phyloP scores from a whole-genome alignment of 495 filamentous ascomycete species.

The Niebla homalea region DNA sequence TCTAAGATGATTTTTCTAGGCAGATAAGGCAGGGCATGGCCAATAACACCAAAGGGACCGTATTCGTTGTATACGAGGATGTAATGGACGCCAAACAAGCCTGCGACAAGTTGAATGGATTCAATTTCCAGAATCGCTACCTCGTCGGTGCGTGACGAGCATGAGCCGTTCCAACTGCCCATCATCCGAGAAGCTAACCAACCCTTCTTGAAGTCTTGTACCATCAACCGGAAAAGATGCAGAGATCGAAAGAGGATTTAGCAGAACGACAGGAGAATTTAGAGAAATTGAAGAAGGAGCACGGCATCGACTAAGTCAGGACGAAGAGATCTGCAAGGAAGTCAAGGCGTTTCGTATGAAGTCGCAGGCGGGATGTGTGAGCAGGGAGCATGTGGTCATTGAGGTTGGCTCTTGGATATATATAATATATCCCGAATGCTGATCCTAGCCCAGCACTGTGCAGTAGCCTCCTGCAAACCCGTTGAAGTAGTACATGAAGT shows the following conservation, averaged over 20 bases:
- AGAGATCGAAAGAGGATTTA: constrained; percentile 82
- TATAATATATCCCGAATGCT: no score
- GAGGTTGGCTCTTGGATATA: no score
- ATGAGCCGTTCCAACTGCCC: background rate
- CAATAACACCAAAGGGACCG: constrained; percentile 93
- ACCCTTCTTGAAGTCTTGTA: constrained; percentile 57
- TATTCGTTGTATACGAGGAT: constrained; percentile 98
- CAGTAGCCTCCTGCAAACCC: no score
- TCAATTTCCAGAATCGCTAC: constrained; percentile 99
- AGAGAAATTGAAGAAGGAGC: constrained; percentile 93
- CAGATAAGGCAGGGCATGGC: constrained; percentile 98
- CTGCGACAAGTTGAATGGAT: constrained; percentile 98
- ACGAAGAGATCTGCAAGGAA: background rate
- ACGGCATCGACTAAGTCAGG: constrained; percentile 83
- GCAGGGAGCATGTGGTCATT: no score
- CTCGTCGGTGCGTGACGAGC: constrained; percentile 67
- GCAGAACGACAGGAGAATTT: constrained; percentile 89
- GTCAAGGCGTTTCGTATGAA: no score
- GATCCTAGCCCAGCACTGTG: no score
- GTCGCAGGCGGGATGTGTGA: no score
- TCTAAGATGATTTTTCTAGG: constrained; percentile 37
- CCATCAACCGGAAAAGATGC: constrained; percentile 97
- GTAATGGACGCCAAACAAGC: constrained; percentile 98
- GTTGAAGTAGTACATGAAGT: no score
- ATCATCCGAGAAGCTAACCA: background rate